A percentile compares a stretch with the other conserved stretches of the same genome.
Evolutionary conservation across 768 basidiomycete genomes (phyloP).

Genomic region (Suillus spraguei): DNA sequence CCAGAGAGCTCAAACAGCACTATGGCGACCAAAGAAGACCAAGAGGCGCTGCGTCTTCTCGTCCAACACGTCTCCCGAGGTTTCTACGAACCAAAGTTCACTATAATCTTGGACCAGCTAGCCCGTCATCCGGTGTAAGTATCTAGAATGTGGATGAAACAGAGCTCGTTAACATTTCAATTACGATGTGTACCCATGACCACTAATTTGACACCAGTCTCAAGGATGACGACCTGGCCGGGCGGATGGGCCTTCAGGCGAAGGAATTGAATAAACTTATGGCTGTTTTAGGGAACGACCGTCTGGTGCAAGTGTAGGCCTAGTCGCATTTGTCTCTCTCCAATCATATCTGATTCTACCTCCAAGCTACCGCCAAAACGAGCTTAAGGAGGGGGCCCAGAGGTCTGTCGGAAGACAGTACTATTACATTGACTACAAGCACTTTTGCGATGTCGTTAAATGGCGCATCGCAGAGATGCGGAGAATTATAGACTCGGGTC

Average conservation of each 20-base stretch:
- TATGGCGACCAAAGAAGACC: conserved; percentile 77
- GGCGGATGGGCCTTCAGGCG: conserved; percentile 83
- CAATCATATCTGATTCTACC: not conserved
- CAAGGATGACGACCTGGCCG: conserved; percentile 93
- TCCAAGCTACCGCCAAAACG: conserved; percentile 83
- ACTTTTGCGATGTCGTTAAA: conserved; percentile 97
- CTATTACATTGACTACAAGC: conserved; percentile 95
- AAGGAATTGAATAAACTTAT: conserved; percentile 92
- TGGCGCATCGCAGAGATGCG: conserved; percentile 96
- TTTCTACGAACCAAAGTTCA: conserved; percentile 93
- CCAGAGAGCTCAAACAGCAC: not conserved
- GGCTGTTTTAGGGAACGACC: conserved; percentile 77
- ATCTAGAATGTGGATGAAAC: conserved; percentile 33
- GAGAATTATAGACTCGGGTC: conserved; percentile 81
- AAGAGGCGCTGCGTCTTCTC: conserved; percentile 80
- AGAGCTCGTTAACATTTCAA: conserved; percentile 21
- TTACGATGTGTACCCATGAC: conserved; percentile 2
- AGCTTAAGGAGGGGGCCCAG: conserved; percentile 87
- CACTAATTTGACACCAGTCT: conserved; percentile 50
- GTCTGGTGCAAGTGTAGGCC: conserved; percentile 75
- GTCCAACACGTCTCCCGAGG: conserved; percentile 92
- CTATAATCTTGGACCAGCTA: conserved; percentile 93
- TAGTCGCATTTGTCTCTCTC: conserved; percentile 3
- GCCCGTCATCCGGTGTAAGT: conserved; percentile 94
- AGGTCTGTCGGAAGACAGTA: conserved; percentile 89